Base-by-base conservation (phyloP, 2,329 filamentous ascomycete genomes). In the Rasamsonia emersonii region DNA sequence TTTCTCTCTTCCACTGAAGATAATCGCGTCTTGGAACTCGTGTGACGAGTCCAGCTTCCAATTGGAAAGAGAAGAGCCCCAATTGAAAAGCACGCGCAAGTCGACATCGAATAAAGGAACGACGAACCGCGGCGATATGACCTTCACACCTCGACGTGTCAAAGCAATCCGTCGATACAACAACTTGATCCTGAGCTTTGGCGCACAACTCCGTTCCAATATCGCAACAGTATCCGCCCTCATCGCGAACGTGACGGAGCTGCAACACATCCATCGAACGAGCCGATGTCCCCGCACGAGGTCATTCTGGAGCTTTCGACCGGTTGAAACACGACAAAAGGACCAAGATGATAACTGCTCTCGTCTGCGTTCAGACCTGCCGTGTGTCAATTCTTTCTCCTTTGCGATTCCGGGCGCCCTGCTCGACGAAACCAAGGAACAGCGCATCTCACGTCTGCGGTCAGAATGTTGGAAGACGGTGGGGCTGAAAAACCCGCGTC, bases 241-340 rank as follows among this genome's bases (percentile, higher is more conserved):
- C 2, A 43, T 59, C 3, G 42, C 44, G 3, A 40, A 49, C 2
- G 38, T 51, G n/a, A 32, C 30, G 2, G 36, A 46, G 6, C 15
- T 51, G 2, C 54, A 56, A 35, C 36, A 44, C 13, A 20, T 46
- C 25, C 47, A 46, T 17, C 32, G 46, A 34, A 31, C 39, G 18
- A 47, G 47, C 3, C 51, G 45, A 30, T 38, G 52, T 30, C 42
- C 43, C 4, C 56, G 54, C 2, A 47, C 52, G 4, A 45, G 45
- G 2, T 62, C 59, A 1, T 62, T 61, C 34, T 63, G 60, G 59
- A 60, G 47, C 13, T 62, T 63, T 24, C 50, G 43, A 13, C 50
- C 52, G 3, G 31, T 51, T 10, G n/a, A n/a, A n/a, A n/a, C n/a
- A n/a, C n/a, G n/a, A n/a, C n/a, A n/a, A n/a, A n/a, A 24, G 13